Conservation (phyloP, 768 basidiomycete genomes). For the Russula sp. region DNA sequence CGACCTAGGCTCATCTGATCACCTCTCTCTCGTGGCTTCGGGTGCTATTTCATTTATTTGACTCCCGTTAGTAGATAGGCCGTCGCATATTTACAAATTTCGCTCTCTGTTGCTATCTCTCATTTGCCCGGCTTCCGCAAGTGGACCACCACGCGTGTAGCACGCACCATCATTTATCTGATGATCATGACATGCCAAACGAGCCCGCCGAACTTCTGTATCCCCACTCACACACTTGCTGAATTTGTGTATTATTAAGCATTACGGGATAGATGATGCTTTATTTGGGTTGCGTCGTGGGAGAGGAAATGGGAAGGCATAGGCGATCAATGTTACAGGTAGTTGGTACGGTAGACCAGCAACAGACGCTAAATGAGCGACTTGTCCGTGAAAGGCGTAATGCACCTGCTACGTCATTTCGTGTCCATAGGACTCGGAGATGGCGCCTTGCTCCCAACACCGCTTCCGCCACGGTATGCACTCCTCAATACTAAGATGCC, state of each 20-base stretch:
- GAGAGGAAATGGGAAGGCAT: constrained; percentile 2
- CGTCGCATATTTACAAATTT: constrained; percentile 20
- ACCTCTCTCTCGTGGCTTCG: constrained; percentile 5
- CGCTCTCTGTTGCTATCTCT: constrained; percentile 1
- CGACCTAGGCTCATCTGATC: constrained; percentile 21
- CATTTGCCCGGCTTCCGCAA: neutral
- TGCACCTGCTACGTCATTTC: neutral
- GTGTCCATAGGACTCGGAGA: constrained; percentile 18
- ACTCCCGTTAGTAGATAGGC: constrained; percentile 14
- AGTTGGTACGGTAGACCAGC: constrained; percentile 1
- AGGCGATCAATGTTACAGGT: constrained; percentile 1
- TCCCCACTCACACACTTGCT: constrained; percentile 5
- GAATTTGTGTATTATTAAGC: constrained; percentile 20
- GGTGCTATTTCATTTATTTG: constrained; percentile 23
- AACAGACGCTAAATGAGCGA: neutral
- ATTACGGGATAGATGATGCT: constrained; percentile 11
- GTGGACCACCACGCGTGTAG: constrained; percentile 15
- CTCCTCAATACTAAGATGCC: constrained; percentile 49
- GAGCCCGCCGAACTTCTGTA: constrained; percentile 13
- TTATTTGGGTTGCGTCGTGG: neutral
- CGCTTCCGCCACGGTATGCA: constrained; percentile 20
- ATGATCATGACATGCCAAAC: constrained; percentile 13
- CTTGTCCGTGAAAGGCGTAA: neutral
- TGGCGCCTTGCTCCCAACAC: constrained; percentile 13
- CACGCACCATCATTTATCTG: constrained; percentile 16